Base-by-base conservation (phyloP, 192 early-diverging fungal genomes). In the Gigaspora rosea region DNA sequence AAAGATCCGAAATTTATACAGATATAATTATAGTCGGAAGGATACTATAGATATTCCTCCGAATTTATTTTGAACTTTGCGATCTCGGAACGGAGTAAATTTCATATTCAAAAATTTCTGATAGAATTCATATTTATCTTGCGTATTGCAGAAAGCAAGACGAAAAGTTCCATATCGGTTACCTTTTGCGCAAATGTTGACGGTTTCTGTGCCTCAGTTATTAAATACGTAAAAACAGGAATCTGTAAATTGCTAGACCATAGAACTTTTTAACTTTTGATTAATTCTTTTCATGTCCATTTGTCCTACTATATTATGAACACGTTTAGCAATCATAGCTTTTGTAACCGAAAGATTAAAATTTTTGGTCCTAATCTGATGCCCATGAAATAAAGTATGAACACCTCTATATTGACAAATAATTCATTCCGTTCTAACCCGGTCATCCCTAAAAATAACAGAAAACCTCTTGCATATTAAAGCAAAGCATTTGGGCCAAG, bases 101-200 rank as follows among this genome's bases (percentile, higher is more conserved):
- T 27, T 27, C 27, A 27, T 27, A 27, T 27, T 27, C 1, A 27
- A 27, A 27, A 27, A 27, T 27, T 27, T 27, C 27, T 27, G 27
- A 0, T 27, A 27, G 27, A 0, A 27, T 27, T 27, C 27, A 27
- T 27, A 27, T 27, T 27, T 27, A 27, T 27, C 27, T 27, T 27
- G 27, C 27, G 27, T 1, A 27, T 27, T 5, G 32, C 71, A 7
- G 51, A 72, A 12, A 58, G 32, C 36, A 57, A 56, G 20, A 27
- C 33, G 18, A 72, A 56, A 9, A 72, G 27, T 57, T 72, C 71
- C 71, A 72, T 72, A 57, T 72, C 71, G 56, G n/a, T 72, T 72
- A 8, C 71, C 71, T 8, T 51, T 22, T 1, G 49, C 48, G 16
- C 35, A 16, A 15, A 70, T 11, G 16, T 70, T 48, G 0, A 70